Evolutionary conservation across 2,329 filamentous ascomycete genomes (phyloP).

Genomic region (Chaetomium strumarium): DNA sequence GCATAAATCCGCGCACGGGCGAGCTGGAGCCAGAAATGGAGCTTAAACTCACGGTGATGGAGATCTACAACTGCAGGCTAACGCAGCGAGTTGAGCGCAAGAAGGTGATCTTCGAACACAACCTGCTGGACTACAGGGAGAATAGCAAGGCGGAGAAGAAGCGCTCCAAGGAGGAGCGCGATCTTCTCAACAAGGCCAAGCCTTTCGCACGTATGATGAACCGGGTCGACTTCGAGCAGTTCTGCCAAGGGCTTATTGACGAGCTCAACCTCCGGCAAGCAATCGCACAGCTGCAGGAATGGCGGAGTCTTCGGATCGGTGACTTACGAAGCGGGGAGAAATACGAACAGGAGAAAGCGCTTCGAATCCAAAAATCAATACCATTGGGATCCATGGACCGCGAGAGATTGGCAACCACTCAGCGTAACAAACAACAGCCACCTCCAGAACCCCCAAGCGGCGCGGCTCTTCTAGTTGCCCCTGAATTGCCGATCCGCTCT

Average conservation of each 20-base stretch:
- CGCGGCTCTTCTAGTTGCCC: conserved; percentile 69
- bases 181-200: conserved; percentile 87
- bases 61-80: conserved; percentile 90
- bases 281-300: conserved; percentile 87
- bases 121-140: conserved; percentile 86
- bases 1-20: conserved; percentile 75
- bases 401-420: conserved; percentile 64
- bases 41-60: conserved; percentile 95
- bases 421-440: conserved; percentile 61
- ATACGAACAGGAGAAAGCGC: conserved; percentile 83
- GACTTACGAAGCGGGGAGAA: conserved; percentile 83
- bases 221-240: conserved; percentile 77
- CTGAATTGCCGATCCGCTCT: conserved; percentile 64
- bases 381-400: conserved; percentile 81
- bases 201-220: conserved; percentile 98
- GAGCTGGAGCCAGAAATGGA: conserved; percentile 94
- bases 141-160: conserved; percentile 89
- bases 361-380: conserved; percentile 61
- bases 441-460: conserved; percentile 67
- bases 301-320: conserved; percentile 77
- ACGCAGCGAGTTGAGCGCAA: conserved; percentile 91
- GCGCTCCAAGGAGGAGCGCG: conserved; percentile 88
- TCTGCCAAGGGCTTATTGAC: conserved; percentile 79
- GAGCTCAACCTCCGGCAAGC: conserved; percentile 88
- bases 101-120: conserved; percentile 94